phyloP scores from a whole-genome alignment of 257 asterid genomes.

The Plantago major region DNA sequence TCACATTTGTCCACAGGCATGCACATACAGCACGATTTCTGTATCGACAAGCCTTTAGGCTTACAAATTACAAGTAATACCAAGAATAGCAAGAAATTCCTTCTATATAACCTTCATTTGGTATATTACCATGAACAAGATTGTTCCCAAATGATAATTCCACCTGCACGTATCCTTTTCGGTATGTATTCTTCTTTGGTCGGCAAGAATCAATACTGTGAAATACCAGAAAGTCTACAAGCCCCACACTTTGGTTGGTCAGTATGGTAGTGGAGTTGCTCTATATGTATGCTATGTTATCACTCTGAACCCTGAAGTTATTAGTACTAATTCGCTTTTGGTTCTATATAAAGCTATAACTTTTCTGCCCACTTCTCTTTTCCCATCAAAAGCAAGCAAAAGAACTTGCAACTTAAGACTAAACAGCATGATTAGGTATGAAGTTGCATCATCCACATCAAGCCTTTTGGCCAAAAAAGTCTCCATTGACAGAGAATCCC shows the following conservation, averaged over 20 bases:
- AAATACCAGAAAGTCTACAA: not conserved
- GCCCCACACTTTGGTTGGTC: not conserved
- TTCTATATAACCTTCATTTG: not conserved
- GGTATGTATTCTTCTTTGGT: not conserved
- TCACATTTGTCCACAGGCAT: too few species aligned
- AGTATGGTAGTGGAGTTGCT: not conserved
- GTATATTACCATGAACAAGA: not conserved
- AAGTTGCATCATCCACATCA: conserved; percentile 24
- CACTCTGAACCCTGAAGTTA: not conserved
- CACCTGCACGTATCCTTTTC: not conserved
- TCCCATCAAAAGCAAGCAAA: conserved; percentile 20
- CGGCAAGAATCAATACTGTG: conserved; percentile 1
- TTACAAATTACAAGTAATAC: too few species aligned
- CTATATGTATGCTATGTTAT: not conserved
- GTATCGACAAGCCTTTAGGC: too few species aligned
- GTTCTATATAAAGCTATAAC: conserved; percentile 6
- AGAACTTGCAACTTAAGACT: not conserved
- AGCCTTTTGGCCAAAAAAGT: conserved; percentile 16
- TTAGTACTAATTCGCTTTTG: not conserved
- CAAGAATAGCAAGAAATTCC: too few species aligned
- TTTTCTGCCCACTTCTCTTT: not conserved
- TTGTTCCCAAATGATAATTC: not conserved
- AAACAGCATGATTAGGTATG: not conserved
- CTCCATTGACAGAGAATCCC: not conserved
- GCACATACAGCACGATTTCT: too few species aligned